Evolutionary conservation across 352 stramenopile species (phyloP).

Genomic region (Pythium sp.): DNA sequence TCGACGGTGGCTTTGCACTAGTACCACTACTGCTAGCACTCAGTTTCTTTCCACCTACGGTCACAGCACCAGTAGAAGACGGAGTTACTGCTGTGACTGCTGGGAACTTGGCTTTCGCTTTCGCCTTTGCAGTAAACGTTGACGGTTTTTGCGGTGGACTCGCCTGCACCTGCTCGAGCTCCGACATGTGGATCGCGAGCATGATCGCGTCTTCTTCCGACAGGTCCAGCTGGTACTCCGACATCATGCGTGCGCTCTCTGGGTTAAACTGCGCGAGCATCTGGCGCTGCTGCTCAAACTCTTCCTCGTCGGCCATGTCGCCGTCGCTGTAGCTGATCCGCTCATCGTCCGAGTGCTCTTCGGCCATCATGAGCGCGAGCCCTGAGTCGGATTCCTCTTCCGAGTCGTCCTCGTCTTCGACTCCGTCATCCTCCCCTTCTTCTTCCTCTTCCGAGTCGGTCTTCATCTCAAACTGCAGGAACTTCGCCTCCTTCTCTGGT

Average conservation of each 20-base stretch:
- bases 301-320: constrained; percentile 30
- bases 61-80: neutral
- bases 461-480: constrained; percentile 7
- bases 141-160: neutral
- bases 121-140: neutral
- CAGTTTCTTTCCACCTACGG: neutral
- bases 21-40: neutral
- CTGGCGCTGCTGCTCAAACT: constrained; percentile 9
- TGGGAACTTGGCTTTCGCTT: constrained; percentile 3
- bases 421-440: constrained; percentile 38
- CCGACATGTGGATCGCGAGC: constrained; percentile 46
- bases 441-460: constrained; percentile 13
- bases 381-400: constrained; percentile 28
- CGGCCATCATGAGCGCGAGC: constrained; percentile 38
- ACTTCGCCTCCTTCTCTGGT: constrained; percentile 17
- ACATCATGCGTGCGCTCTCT: constrained; percentile 31
- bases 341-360: constrained; percentile 66
- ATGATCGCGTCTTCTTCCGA: constrained; percentile 42
- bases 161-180: constrained; percentile 23
- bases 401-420: constrained; percentile 19
- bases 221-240: constrained; percentile 43
- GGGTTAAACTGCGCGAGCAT: constrained; percentile 22
- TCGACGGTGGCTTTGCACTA: neutral
- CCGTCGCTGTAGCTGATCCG: constrained; percentile 38
- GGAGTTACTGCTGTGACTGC: neutral